Evolutionary conservation across 2,329 filamentous ascomycete species (phyloP), one percentile per base, ranked within the genome.

Genomic region (Huntiella bhutanensis): DNA sequence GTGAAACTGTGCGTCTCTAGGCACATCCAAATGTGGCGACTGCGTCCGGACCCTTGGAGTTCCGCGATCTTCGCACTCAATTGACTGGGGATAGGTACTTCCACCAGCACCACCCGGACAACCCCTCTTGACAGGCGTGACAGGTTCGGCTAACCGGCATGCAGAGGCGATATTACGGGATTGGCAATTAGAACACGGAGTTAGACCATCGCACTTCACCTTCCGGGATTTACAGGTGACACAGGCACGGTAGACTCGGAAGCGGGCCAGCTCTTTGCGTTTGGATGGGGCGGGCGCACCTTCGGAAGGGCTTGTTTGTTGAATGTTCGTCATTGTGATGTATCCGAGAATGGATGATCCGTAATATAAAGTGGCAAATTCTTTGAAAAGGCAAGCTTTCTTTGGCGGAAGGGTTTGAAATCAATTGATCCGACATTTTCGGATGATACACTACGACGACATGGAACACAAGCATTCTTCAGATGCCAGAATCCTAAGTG

Each of bases 201-300:
- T 53, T n/a, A 62, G 61, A 1, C 70, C 70, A 51, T 71, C 69
- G 54, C 70, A 73, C 56, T 70, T 71, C 36, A 72, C 66, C 61
- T 72, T 73, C 46, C 68, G 64, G 8, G 64, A 60, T 53, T 73
- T 73, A 59, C 69, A 73, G 2, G 63, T 62, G 51, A 72, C 68
- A 55, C 70, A 73, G 38, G 70, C 70, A 51, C 71, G 71, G 48
- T 66, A 60, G 38, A 71, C 65, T 50, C 69, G 68, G 47, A 57
- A 61, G 47, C 61, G 62, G 50, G 63, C 57, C 52, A 52, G 46
- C 5, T 28, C 35, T 36, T 39, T 45, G 32, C 41, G 41, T 5
- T 43, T 16, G 8, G 41, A 34, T 19, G 16, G 13, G 13, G 32
- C 13, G n/a, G 41, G 22, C 6, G 39, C 22, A 28, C 22, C 22